Base-by-base conservation (phyloP, 2,329 filamentous ascomycete genomes). In the Pseudonectria buxi region DNA sequence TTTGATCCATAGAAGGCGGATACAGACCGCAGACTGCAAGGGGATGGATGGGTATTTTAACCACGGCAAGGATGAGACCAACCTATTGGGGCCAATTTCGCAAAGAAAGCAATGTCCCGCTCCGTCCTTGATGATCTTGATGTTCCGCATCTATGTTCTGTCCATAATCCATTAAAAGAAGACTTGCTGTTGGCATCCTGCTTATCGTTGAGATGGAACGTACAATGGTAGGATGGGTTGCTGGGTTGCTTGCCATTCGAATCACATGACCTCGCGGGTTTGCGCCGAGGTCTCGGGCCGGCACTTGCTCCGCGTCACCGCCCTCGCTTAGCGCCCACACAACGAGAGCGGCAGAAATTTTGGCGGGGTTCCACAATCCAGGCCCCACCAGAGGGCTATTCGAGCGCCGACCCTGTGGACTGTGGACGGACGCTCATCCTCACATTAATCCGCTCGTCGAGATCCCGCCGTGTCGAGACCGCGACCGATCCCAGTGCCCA, bases 281-380 rank as follows among this genome's bases (percentile, higher is more conserved):
- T 7, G 16, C 24, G n/a, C 15, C 7, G 14, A 24, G 2, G n/a
- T 10, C 12, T 22, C 36, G 41, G 40, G 25, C 34, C 40, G 33
- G 32, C 11, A 15, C 34, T 46, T 46, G 33, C 36, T 39, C 36
- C 40, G 37, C 43, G 51, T 60, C 57, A 65, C 52, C 57, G 59
- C 55, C 51, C 58, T 63, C 59, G 59, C 55, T 61, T 66, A 65
- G 54, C 56, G 53, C 58, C 57, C 61, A 63, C 61, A 63, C 53
- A 58, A 50, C 43, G 34, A 41, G 39, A 31, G 45, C 41, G 59
- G 53, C 55, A 60, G 58, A 63, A 62, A 63, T 57, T 50, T 58
- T 54, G 56, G 60, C 59, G 57, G 58, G 58, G 59, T 58, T 52
- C 34, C 33, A 44, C 35, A 40, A 40, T 46, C 38, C 35, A 35